A percentile compares a stretch with the other conserved stretches of the same genome.
Evolutionary conservation across 768 basidiomycete genomes (phyloP).

Genomic region (Phanerodontia chrysosporium): DNA sequence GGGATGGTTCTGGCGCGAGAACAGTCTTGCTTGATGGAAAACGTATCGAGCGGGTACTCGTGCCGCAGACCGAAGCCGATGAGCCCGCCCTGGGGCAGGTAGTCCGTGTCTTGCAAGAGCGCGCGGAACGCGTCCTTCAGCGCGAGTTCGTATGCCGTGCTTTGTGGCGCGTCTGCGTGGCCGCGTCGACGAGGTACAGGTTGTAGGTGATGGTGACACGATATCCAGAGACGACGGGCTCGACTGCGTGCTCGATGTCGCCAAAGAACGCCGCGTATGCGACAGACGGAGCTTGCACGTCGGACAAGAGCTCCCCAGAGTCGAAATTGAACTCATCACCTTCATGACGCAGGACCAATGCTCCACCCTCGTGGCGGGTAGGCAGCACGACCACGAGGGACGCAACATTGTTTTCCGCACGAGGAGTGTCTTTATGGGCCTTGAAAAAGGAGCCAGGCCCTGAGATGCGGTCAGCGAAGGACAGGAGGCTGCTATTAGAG

Average conservation of each 20-base stretch:
- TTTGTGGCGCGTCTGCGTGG: neutral
- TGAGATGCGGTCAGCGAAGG: slow-evolving; percentile 11
- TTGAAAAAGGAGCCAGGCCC: slow-evolving; percentile 46
- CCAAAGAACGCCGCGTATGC: slow-evolving; percentile 41
- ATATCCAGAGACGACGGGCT: slow-evolving; percentile 36
- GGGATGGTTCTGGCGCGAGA: too few relatives aligned
- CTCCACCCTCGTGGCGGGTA: slow-evolving; percentile 41
- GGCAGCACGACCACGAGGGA: slow-evolving; percentile 51
- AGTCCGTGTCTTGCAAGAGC: slow-evolving; percentile 29
- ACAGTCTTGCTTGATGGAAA: neutral
- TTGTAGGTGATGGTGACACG: slow-evolving; percentile 45
- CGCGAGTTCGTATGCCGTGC: neutral
- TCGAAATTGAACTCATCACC: slow-evolving; percentile 34
- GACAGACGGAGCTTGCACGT: slow-evolving; percentile 16
- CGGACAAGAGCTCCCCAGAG: slow-evolving; percentile 25
- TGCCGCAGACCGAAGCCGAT: slow-evolving; percentile 38
- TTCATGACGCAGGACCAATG: slow-evolving; percentile 29
- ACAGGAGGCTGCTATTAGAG: too few relatives aligned
- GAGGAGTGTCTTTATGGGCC: slow-evolving; percentile 45
- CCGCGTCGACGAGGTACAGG: slow-evolving; percentile 22
- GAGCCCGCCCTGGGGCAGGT: slow-evolving; percentile 36
- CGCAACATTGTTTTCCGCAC: slow-evolving; percentile 41
- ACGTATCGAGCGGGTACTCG: slow-evolving; percentile 27
- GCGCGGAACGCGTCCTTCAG: slow-evolving; percentile 16
- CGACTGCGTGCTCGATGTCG: slow-evolving; percentile 44